These are phyloP conservation scores for Mycena leptocephala DNA, from an alignment of 768 basidiomycete genomes.

Conservation along the genomic window DNA sequence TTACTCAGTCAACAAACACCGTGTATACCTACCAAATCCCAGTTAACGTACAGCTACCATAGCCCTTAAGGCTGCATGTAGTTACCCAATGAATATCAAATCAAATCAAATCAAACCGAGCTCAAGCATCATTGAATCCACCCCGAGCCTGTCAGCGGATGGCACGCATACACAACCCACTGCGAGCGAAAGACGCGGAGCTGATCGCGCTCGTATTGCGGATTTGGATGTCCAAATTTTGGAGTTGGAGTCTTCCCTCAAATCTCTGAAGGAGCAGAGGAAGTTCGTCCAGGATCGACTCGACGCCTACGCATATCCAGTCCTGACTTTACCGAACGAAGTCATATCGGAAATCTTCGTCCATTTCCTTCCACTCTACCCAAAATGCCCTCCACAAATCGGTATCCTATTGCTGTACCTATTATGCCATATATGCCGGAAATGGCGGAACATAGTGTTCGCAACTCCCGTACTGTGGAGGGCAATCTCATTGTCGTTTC, in stretches of 20 bases:
- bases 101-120: too few relatives aligned
- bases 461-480: conserved; percentile 10
- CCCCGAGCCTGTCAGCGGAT: too few relatives aligned
- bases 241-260: background rate
- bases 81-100: too few relatives aligned
- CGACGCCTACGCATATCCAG: conserved; percentile 5
- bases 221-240: background rate
- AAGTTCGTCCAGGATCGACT: background rate
- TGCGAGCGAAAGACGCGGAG: background rate
- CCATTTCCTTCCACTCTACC: background rate
- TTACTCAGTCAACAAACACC: too few relatives aligned
- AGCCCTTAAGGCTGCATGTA: too few relatives aligned
- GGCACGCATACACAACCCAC: too few relatives aligned
- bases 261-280: background rate
- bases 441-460: background rate
- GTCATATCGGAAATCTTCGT: too few relatives aligned
- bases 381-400: background rate
- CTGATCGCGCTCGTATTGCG: background rate
- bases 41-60: too few relatives aligned
- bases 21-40: too few relatives aligned
- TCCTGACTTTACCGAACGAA: background rate
- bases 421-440: conserved; percentile 2
- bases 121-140: too few relatives aligned
- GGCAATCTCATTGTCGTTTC: background rate
- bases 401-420: background rate